phyloP scores from a whole-genome alignment of 805 yeast genomes.

The Pichia rugopelliculosa region DNA sequence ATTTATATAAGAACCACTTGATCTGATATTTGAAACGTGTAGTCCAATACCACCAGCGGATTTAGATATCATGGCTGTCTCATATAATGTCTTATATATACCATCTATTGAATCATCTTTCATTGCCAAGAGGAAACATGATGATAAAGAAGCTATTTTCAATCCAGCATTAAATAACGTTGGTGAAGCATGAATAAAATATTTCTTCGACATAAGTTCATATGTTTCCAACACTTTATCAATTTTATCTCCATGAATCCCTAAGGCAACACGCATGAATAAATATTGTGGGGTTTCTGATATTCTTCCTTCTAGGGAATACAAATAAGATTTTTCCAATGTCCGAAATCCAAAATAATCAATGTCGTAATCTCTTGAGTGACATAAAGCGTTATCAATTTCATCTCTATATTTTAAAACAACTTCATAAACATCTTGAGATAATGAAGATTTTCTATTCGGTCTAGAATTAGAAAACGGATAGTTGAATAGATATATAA shows the following conservation, averaged over 20 bases:
- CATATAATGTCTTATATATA: conserved; percentile 81
- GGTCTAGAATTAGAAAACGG: conserved; percentile 35
- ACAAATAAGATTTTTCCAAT: conserved; percentile 77
- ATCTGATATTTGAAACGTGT: conserved; percentile 79
- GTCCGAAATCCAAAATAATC: conserved; percentile 90
- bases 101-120: conserved; percentile 94
- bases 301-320: conserved; percentile 55
- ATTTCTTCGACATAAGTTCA: conserved; percentile 76
- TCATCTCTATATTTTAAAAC: conserved; percentile 52
- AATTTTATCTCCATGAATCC: conserved; percentile 72
- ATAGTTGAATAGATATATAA: conserved; percentile 46
- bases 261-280: conserved; percentile 86
- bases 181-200: conserved; percentile 92
- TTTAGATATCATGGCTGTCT: conserved; percentile 85
- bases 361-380: conserved; percentile 66
- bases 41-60: conserved; percentile 95
- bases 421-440: conserved; percentile 34
- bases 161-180: conserved; percentile 93
- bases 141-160: conserved; percentile 75
- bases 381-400: conserved; percentile 62
- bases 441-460: not conserved
- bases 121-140: conserved; percentile 89
- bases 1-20: conserved; percentile 80
- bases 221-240: conserved; percentile 72
- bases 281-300: conserved; percentile 90